phyloP scores from a whole-genome alignment of 441 rosid genomes.

The Gossypium armourianum region DNA sequence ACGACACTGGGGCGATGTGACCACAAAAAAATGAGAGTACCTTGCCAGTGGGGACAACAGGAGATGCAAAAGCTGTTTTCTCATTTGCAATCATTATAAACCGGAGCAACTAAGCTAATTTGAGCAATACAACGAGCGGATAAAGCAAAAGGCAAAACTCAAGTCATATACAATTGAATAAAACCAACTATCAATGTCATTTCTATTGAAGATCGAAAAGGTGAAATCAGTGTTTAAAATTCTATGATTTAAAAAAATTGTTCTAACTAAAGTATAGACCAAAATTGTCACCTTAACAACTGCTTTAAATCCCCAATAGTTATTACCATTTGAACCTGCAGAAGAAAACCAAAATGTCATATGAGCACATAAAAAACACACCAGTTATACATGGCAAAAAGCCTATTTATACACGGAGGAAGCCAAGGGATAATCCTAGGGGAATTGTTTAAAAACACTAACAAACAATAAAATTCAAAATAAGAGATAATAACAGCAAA shows the following conservation, averaged over 20 bases:
- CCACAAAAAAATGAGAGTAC: no score
- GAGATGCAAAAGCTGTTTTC: background rate
- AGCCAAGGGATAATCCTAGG: no score
- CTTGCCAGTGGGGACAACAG: no score
- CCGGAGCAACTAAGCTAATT: background rate
- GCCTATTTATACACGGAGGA: no score
- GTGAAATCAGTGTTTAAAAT: slow-evolving; percentile 13
- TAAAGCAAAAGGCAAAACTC: background rate
- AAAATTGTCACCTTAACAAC: slow-evolving; percentile 25
- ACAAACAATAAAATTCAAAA: no score
- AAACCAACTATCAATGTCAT: slow-evolving; percentile 22
- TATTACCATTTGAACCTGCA: slow-evolving; percentile 23
- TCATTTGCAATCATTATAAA: background rate
- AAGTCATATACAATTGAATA: slow-evolving; percentile 28
- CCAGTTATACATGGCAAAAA: background rate
- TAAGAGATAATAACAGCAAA: no score
- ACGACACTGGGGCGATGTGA: no score
- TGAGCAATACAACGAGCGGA: slow-evolving; percentile 10
- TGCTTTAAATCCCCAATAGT: slow-evolving; percentile 1
- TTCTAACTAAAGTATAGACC: slow-evolving; percentile 21
- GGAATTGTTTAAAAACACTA: no score
- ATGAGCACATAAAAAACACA: slow-evolving; percentile 4
- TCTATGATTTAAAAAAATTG: slow-evolving; percentile 21
- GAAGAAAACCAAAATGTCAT: slow-evolving; percentile 5
- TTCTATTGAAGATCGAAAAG: slow-evolving; percentile 11